Base-by-base conservation (phyloP, 371 early-diverging fungal species). In the Zychaea mexicana region DNA sequence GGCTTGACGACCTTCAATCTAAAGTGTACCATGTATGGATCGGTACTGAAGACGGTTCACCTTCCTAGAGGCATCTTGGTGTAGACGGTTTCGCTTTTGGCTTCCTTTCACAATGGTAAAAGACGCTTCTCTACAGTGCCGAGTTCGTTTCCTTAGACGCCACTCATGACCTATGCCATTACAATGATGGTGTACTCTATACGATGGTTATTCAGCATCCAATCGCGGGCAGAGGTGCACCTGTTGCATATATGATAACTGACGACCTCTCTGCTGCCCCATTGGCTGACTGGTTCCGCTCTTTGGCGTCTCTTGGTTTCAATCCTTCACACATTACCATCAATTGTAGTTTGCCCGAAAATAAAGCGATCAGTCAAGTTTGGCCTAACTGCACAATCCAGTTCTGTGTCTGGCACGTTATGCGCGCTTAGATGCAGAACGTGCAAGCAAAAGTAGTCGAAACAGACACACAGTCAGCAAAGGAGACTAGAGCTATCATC, bases 41-140 rank as follows among this genome's bases (percentile, higher is more conserved):
- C n/a, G n/a, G n/a, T n/a, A 15, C 36, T 57, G 36, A 9, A 8
- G 19, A 26, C 54, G 10, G 54, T 54, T 13, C 54, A 36, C 27
- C 49, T n/a, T n/a, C n/a, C n/a, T n/a, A n/a, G n/a, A n/a, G n/a
- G n/a, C n/a, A n/a, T n/a, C n/a, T n/a, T n/a, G n/a, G n/a, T n/a
- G n/a, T n/a, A n/a, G 21, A 38, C 36, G 36, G 22, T 9, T 42
- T 42, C 30, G 38, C 61, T 21, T 47, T 60, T 32, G 61, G 61
- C 12, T 60, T 60, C 36, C 13, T 15, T 7, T 60, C 61, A 1
- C 26, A 17, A 7, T 60, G 61, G 61, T 52, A 60, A 33, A 26
- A 21, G 21, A 19, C 12, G 10, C 3, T 49, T 12, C 8, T 49
- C 6, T 1, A 10, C n/a, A n/a, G 8, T 2, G 49, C 28, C 2